Percentiles rank a stretch among this genome's conserved stretches.
Conservation (phyloP, 192 early-diverging fungal species). For the Coemansia sp. region DNA sequence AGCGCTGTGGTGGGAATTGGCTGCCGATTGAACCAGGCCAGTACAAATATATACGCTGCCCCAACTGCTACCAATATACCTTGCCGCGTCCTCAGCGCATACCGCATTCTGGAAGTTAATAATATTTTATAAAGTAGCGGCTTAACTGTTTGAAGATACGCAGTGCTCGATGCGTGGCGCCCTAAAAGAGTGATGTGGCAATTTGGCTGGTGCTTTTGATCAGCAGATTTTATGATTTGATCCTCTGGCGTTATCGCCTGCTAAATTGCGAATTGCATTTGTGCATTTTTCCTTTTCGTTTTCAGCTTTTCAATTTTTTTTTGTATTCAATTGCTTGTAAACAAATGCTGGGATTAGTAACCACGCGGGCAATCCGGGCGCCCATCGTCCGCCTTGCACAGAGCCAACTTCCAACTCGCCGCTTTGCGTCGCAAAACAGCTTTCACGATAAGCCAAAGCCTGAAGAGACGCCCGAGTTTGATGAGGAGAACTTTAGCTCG, state of each 20-base stretch:
- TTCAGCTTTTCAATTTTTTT: slow-evolving; percentile 3
- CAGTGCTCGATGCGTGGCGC: too few relatives aligned
- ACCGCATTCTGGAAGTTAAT: slow-evolving; percentile 19
- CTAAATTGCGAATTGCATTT: not conserved
- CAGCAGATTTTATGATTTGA: not conserved
- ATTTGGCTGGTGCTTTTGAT: not conserved
- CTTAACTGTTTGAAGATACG: too few relatives aligned
- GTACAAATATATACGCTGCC: slow-evolving; percentile 38
- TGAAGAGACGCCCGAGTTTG: slow-evolving; percentile 20
- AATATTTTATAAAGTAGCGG: not conserved
- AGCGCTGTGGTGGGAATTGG: slow-evolving; percentile 49
- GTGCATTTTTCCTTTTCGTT: not conserved
- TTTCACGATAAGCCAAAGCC: slow-evolving; percentile 8
- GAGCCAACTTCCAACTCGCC: slow-evolving; percentile 22
- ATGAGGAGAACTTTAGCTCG: slow-evolving; percentile 44
- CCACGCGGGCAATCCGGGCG: slow-evolving; percentile 21
- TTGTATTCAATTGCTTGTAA: not conserved
- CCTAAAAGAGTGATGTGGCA: too few relatives aligned
- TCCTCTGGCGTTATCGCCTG: not conserved
- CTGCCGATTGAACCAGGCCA: slow-evolving; percentile 52
- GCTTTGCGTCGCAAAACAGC: slow-evolving; percentile 36
- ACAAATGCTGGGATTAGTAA: slow-evolving; percentile 33
- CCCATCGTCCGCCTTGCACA: slow-evolving; percentile 12
- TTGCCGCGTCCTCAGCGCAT: slow-evolving; percentile 45
- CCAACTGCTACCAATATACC: slow-evolving; percentile 43